phyloP scores from a whole-genome alignment of 169 alveolate species.

The Babesia divergens region DNA sequence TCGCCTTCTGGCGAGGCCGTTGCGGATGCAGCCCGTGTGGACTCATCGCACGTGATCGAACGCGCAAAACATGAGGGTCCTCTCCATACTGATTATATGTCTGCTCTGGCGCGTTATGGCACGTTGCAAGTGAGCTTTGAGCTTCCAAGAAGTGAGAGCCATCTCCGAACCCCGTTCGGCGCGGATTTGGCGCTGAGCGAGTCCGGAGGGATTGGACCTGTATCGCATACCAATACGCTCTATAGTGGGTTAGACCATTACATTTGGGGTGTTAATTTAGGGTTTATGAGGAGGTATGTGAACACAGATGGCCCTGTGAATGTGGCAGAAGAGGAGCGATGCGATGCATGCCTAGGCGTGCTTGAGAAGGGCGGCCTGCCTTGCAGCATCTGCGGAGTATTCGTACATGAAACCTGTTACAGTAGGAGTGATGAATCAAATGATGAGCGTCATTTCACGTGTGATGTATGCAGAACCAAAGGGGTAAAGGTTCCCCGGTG shows the following conservation, averaged over 20 bases:
- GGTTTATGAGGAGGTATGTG: neutral
- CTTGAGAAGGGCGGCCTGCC: neutral
- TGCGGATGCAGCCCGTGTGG: too few species aligned
- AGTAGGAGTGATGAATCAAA: neutral
- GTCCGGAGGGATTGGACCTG: neutral
- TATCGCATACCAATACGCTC: neutral
- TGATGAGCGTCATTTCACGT: neutral
- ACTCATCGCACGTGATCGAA: neutral
- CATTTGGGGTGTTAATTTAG: neutral
- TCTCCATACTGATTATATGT: conserved; percentile 51
- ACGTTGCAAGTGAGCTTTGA: neutral
- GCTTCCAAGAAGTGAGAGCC: neutral
- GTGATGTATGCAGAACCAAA: conserved; percentile 1
- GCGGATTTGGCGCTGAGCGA: neutral
- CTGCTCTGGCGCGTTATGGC: conserved; percentile 55
- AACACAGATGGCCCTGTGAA: neutral
- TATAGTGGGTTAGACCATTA: neutral
- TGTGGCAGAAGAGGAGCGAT: conserved; percentile 2
- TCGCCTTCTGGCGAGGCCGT: too few species aligned
- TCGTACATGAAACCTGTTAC: conserved; percentile 8
- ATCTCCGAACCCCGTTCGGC: neutral
- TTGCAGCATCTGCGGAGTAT: conserved; percentile 2
- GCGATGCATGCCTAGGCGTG: conserved; percentile 40
- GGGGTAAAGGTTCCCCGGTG: neutral
- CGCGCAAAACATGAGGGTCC: neutral